Evolutionary conservation across 371 early-diverging fungal genomes (phyloP).

Genomic region (Dichotomocladium elegans): DNA sequence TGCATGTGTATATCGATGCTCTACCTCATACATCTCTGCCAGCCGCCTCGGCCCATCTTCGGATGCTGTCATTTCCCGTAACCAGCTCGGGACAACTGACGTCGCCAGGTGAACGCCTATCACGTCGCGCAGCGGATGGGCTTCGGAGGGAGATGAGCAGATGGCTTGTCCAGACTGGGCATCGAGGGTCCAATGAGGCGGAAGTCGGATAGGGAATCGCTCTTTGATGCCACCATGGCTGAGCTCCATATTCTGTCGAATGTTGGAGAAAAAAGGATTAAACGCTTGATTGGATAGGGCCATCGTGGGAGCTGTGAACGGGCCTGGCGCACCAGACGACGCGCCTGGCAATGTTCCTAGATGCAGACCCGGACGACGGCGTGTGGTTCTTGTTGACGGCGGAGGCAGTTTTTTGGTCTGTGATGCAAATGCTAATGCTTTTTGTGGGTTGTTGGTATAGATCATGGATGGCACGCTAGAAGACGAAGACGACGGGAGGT

Average conservation of each 20-base stretch:
- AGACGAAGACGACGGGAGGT: too few relatives aligned
- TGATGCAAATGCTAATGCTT: background rate
- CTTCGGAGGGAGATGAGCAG: too few relatives aligned
- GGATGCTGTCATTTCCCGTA: conserved; percentile 15
- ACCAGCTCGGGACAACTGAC: conserved; percentile 20
- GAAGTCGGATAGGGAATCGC: conserved; percentile 21
- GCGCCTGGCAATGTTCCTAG: conserved; percentile 18
- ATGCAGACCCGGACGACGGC: conserved; percentile 30
- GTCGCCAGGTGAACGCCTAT: background rate
- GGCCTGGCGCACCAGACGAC: conserved; percentile 10
- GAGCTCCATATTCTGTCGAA: conserved; percentile 31
- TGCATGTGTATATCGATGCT: background rate
- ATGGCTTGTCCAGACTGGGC: background rate
- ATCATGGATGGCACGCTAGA: too few relatives aligned
- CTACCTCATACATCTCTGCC: conserved; percentile 36
- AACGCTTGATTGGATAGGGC: conserved; percentile 35
- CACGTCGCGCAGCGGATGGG: background rate
- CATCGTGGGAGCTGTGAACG: conserved; percentile 40
- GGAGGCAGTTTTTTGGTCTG: background rate
- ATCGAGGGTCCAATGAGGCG: conserved; percentile 6
- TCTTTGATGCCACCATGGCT: conserved; percentile 22
- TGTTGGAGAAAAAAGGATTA: conserved; percentile 37
- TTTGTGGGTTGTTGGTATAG: background rate
- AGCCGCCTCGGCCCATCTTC: conserved; percentile 28
- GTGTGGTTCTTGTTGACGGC: background rate